Evolutionary conservation across 2,329 filamentous ascomycete genomes (phyloP).

Genomic region (Stachybotrys echinatus): DNA sequence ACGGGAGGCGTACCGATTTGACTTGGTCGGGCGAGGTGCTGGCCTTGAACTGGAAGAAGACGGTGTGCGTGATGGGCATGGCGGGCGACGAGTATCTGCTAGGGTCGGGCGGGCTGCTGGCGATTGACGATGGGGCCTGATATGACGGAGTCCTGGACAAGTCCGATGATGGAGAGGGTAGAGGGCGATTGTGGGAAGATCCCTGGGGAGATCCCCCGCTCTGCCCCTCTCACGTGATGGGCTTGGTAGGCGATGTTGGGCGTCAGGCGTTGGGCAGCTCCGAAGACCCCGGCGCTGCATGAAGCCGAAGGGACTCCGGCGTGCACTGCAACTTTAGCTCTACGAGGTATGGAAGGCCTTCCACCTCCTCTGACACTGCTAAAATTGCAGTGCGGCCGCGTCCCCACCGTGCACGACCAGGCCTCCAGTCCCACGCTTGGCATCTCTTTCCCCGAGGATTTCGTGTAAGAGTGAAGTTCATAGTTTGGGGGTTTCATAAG

Average conservation of each 20-base stretch:
- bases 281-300: background rate
- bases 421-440: too few species aligned
- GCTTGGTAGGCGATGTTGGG: background rate
- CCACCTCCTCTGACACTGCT: too few species aligned
- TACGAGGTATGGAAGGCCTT: too few species aligned
- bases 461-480: too few species aligned
- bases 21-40: conserved; percentile 41
- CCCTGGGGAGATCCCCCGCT: background rate
- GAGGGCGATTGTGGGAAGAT: background rate
- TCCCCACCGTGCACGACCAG: too few species aligned
- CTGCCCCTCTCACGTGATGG: background rate
- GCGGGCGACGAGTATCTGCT: background rate
- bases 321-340: too few species aligned
- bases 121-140: background rate
- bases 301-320: too few species aligned
- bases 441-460: too few species aligned
- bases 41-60: conserved; percentile 62
- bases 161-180: background rate
- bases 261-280: background rate
- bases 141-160: background rate
- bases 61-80: conserved; percentile 54
- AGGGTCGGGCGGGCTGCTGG: background rate
- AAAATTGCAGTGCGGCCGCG: too few species aligned
- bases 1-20: conserved; percentile 44
- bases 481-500: too few species aligned